Evolutionary conservation across 345 rosid species (phyloP).

Genomic region (Streptanthus diversifolius): DNA sequence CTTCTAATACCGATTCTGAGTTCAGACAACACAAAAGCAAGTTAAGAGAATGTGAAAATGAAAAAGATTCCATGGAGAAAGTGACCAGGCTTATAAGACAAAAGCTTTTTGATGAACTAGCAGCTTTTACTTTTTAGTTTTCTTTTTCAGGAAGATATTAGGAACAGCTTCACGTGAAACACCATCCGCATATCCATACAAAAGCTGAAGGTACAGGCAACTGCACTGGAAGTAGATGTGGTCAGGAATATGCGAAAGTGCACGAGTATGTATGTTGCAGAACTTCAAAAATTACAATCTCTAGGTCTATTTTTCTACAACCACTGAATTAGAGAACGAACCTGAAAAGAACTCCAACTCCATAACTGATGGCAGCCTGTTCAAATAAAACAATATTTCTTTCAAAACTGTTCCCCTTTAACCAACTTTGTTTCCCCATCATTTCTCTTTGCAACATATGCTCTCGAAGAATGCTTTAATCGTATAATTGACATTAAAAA

Average conservation of each 20-base stretch:
- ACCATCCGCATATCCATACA: constrained; percentile 63
- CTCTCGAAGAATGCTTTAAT: background rate
- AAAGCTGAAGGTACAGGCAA: constrained; percentile 92
- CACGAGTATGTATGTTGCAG: background rate
- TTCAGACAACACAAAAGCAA: background rate
- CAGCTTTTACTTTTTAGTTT: constrained; percentile 56
- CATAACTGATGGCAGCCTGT: constrained; percentile 89
- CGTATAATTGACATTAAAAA: background rate
- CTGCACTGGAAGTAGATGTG: constrained; percentile 49
- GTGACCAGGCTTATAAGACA: background rate
- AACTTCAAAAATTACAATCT: background rate
- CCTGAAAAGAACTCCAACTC: constrained; percentile 82
- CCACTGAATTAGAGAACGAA: constrained; percentile 29
- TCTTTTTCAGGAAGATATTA: constrained; percentile 60
- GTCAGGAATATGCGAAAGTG: constrained; percentile 26
- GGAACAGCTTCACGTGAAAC: constrained; percentile 73
- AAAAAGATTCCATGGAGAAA: background rate
- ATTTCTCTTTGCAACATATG: background rate
- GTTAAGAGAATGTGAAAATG: background rate
- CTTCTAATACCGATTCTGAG: constrained; percentile 82
- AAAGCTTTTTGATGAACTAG: constrained; percentile 2
- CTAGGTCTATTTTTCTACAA: background rate
- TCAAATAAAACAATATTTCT: constrained; percentile 3
- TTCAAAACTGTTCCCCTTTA: background rate
- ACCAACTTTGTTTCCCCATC: background rate